phyloP scores from a whole-genome alignment of 164 flowering plant genomes.

The Vitis rupestris region DNA sequence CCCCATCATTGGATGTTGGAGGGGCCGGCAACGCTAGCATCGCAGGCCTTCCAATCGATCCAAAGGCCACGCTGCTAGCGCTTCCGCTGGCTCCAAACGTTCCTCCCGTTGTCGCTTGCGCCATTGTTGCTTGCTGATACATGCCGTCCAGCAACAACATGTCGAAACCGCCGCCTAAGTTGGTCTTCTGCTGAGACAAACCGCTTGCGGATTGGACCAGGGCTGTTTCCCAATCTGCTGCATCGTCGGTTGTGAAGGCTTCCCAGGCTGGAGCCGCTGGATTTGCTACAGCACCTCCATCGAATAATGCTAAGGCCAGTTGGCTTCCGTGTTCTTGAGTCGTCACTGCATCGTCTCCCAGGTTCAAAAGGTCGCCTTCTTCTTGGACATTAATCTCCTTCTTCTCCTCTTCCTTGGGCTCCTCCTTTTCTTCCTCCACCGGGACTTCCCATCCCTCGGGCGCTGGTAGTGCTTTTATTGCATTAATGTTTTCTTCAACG shows the following conservation, averaged over 20 bases:
- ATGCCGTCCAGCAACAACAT: conserved; percentile 39
- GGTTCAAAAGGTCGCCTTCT: conserved; percentile 55
- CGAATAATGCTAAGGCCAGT: conserved; percentile 71
- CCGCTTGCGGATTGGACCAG: conserved; percentile 43
- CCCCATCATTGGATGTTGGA: conserved; percentile 7
- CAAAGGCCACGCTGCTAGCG: conserved; percentile 70
- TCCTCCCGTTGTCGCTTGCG: not conserved
- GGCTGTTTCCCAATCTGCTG: conserved; percentile 74
- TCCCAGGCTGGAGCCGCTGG: conserved; percentile 44
- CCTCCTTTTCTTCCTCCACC: conserved; percentile 13
- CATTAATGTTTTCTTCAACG: conserved; percentile 41
- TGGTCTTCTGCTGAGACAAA: conserved; percentile 19
- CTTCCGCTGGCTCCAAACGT: conserved; percentile 36
- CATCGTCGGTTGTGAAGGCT: conserved; percentile 40
- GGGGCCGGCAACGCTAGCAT: conserved; percentile 75
- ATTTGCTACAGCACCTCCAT: conserved; percentile 28
- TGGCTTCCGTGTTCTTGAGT: conserved; percentile 46
- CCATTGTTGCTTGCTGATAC: conserved; percentile 47
- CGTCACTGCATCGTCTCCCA: conserved; percentile 34
- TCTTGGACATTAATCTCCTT: conserved; percentile 5
- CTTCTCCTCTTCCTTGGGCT: conserved; percentile 6
- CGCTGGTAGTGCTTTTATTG: conserved; percentile 61
- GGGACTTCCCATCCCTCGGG: conserved; percentile 36
- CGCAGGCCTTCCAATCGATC: conserved; percentile 48
- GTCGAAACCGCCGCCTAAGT: conserved; percentile 35